Evolutionary conservation across 306 rosid genomes (phyloP).

Genomic region (Neltuma alba): DNA sequence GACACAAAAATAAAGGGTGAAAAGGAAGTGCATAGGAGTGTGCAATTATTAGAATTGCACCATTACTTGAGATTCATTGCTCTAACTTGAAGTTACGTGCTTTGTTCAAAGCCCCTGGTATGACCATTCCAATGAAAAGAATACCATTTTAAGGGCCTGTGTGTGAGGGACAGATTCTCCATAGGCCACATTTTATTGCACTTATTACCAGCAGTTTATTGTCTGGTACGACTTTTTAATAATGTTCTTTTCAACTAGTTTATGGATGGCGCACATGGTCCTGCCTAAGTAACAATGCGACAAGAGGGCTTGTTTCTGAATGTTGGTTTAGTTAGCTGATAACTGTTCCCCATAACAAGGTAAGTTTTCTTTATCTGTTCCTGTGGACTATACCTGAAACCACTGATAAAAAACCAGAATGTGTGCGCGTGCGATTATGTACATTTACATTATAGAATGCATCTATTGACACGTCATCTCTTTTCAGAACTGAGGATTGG

Average conservation of each 20-base stretch:
- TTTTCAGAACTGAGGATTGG: constrained; percentile 29
- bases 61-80: constrained; percentile 44
- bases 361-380: constrained; percentile 34
- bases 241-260: constrained; percentile 39
- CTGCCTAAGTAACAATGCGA: constrained; percentile 39
- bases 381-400: constrained; percentile 35
- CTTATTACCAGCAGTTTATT: constrained; percentile 26
- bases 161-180: constrained; percentile 33
- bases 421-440: background rate
- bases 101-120: constrained; percentile 40
- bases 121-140: constrained; percentile 14
- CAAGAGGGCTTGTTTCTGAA: background rate
- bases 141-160: constrained; percentile 1
- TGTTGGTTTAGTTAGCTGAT: constrained; percentile 49
- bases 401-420: constrained; percentile 30
- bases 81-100: constrained; percentile 40
- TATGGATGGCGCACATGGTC: constrained; percentile 49
- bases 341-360: constrained; percentile 42
- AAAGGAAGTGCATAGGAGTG: constrained; percentile 11
- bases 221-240: constrained; percentile 35
- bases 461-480: background rate
- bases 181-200: constrained; percentile 35
- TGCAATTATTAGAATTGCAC: constrained; percentile 36
- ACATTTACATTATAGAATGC: constrained; percentile 21
- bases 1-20: constrained; percentile 29